Percentiles rank a stretch among this genome's conserved stretches.
Evolutionary conservation across 1,284 basidiomycete species (phyloP).

Genomic region (Boletus semigastroideus): DNA sequence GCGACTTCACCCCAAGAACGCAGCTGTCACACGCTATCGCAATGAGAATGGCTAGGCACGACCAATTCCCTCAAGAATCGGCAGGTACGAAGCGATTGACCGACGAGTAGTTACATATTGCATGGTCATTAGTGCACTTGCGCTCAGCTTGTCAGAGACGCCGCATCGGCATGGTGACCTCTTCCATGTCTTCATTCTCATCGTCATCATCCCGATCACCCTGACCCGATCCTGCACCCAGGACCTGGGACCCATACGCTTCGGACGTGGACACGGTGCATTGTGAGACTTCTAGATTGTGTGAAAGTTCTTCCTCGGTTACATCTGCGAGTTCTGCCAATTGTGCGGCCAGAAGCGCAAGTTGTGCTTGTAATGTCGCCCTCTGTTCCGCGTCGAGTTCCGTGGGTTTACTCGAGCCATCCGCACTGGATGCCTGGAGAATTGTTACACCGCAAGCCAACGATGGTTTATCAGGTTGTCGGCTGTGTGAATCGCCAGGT

Average conservation of each 20-base stretch:
- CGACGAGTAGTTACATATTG: not conserved
- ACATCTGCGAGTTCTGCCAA: slow-evolving; percentile 55
- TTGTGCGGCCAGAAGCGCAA: slow-evolving; percentile 63
- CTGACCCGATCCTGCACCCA: slow-evolving; percentile 20
- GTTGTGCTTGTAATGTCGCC: slow-evolving; percentile 61
- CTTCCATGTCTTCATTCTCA: slow-evolving; percentile 37
- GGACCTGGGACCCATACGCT: not conserved
- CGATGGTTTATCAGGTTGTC: slow-evolving; percentile 5
- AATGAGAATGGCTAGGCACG: not conserved
- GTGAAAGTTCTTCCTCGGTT: slow-evolving; percentile 30
- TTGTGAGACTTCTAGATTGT: slow-evolving; percentile 26
- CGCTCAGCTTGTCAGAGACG: slow-evolving; percentile 45
- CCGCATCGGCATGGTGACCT: slow-evolving; percentile 28
- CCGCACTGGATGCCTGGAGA: slow-evolving; percentile 3
- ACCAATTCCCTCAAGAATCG: not conserved
- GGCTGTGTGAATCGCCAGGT: slow-evolving; percentile 1
- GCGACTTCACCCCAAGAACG: not conserved
- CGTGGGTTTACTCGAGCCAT: slow-evolving; percentile 2
- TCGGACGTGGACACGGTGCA: slow-evolving; percentile 1
- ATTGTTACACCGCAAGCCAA: not conserved
- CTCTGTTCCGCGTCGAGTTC: slow-evolving; percentile 42
- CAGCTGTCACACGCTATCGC: not conserved
- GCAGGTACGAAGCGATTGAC: not conserved
- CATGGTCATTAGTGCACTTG: slow-evolving; percentile 7
- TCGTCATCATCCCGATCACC: slow-evolving; percentile 33